Percentiles rank a stretch among this genome's conserved stretches.
These are phyloP conservation scores for Trametes meyenii DNA, from an alignment of 768 basidiomycete species.

Conservation along the genomic window DNA sequence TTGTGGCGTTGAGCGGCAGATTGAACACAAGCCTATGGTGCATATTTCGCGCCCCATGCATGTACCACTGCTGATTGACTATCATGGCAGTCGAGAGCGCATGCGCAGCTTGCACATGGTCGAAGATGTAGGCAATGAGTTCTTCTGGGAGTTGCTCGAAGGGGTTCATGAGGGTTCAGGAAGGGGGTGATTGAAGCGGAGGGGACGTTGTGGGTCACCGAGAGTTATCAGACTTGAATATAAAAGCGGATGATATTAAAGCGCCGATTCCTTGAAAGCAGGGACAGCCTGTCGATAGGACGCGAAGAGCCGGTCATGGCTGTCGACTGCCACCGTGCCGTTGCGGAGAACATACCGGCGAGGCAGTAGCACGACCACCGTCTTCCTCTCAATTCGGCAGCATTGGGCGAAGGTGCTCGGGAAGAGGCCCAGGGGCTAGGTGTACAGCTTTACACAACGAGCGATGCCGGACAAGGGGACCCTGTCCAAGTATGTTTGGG, in stretches of 20 bases:
- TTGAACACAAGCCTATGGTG: constrained; percentile 18
- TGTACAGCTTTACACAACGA: neutral
- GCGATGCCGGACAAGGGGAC: too few species aligned
- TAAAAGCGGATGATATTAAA: constrained; percentile 10
- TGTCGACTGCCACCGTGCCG: neutral
- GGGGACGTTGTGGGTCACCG: neutral
- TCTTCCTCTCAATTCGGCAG: neutral
- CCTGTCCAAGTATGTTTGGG: too few species aligned
- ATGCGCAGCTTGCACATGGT: constrained; percentile 1
- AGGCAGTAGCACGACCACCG: neutral
- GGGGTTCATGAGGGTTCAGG: neutral
- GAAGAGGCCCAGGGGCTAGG: neutral
- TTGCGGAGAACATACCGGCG: constrained; percentile 9
- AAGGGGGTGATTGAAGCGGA: neutral
- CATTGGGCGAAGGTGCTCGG: neutral
- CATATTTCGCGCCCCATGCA: constrained; percentile 23
- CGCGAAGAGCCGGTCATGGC: constrained; percentile 12
- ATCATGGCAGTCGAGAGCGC: constrained; percentile 22
- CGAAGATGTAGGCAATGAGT: constrained; percentile 18
- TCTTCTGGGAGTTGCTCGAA: constrained; percentile 16
- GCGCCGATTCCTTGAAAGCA: constrained; percentile 9
- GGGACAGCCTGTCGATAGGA: constrained; percentile 7
- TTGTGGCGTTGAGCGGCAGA: constrained; percentile 6
- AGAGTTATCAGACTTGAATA: neutral
- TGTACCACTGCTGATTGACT: constrained; percentile 19